Evolutionary conservation across 805 yeast genomes (phyloP).

Genomic region (Saturnispora dispora): DNA sequence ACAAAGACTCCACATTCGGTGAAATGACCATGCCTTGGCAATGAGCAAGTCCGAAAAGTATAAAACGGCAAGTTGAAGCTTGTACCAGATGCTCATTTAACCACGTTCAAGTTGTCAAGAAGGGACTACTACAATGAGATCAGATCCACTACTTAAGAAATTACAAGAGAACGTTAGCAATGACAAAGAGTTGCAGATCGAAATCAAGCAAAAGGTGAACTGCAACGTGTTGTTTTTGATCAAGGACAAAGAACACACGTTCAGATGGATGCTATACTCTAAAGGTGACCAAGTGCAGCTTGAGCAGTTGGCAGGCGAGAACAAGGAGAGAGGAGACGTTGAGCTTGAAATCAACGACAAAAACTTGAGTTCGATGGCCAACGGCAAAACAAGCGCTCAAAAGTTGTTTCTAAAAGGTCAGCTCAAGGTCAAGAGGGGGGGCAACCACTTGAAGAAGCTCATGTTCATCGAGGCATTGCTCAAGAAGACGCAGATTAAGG

Average conservation of each 20-base stretch:
- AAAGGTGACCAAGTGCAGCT: not conserved
- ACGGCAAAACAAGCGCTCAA: slow-evolving; percentile 79
- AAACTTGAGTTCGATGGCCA: slow-evolving; percentile 60
- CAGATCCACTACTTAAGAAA: not conserved
- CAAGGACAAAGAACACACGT: not conserved
- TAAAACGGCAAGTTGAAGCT: not conserved
- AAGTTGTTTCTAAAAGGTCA: slow-evolving; percentile 77
- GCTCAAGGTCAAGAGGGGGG: slow-evolving; percentile 80
- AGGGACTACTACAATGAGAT: not conserved
- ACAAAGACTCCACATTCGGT: not conserved
- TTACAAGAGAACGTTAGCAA: not conserved
- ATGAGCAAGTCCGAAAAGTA: not conserved
- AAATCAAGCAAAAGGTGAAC: not conserved
- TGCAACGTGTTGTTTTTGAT: not conserved
- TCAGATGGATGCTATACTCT: not conserved
- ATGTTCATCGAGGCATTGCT: slow-evolving; percentile 62
- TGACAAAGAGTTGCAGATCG: not conserved
- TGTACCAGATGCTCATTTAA: not conserved
- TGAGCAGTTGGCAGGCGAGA: not conserved
- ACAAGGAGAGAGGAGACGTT: not conserved
- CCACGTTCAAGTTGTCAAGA: too few species aligned
- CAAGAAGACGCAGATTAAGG: slow-evolving; percentile 29
- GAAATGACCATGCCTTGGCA: not conserved
- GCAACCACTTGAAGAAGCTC: slow-evolving; percentile 58
- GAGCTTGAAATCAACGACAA: slow-evolving; percentile 35